Evolutionary conservation across 257 asterid genomes (phyloP), one percentile per base, ranked within the genome.

Genomic region (Solanum tacnaense): DNA sequence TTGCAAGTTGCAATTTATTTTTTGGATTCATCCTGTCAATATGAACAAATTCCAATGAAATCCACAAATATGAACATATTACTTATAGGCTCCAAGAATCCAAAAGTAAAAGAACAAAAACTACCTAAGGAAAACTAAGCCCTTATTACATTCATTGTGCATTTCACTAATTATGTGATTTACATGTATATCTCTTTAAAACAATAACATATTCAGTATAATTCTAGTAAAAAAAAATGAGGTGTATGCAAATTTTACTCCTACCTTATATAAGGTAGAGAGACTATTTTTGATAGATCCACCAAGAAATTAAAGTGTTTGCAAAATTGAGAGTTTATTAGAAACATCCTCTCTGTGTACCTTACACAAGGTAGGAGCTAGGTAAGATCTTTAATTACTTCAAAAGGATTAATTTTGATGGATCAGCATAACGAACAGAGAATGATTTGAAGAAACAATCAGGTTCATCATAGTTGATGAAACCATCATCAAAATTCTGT

Each of bases 401-500:
- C 1, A 46, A 31, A 81, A 81, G 11, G 29, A 81, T 52, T 0
- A 74, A 5, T 9, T 44, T 72, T 2, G 91, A 88, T 16, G 90
- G 46, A 89, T 89, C 76, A 13, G 89, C 89, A 71, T 27, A 88
- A 20, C 91, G 87, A 76, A 86, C 79, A 23, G 91, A 87, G 44
- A 89, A 89, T 29, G 91, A 89, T 34, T 78, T 89, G 11, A 88
- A 6, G 15, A 87, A 84, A 9, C 6, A 4, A 49, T 89, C 88
- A 11, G 78, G 87, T 25, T 89, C 90, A 18, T 88, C 89, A 44
- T 29, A 44, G 9, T 29, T 27, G 82, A 84, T 70, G 7, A 60
- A 87, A 7, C 89, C 89, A 27, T 89, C 13, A 12, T 89, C 91
- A 34, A 89, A 89, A 86, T 89, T 89, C 60, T 88, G 87, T 20